Evolutionary conservation across 2,329 filamentous ascomycete genomes (phyloP), one percentile per base, ranked within the genome.

Genomic region (Ascochyta fabae): DNA sequence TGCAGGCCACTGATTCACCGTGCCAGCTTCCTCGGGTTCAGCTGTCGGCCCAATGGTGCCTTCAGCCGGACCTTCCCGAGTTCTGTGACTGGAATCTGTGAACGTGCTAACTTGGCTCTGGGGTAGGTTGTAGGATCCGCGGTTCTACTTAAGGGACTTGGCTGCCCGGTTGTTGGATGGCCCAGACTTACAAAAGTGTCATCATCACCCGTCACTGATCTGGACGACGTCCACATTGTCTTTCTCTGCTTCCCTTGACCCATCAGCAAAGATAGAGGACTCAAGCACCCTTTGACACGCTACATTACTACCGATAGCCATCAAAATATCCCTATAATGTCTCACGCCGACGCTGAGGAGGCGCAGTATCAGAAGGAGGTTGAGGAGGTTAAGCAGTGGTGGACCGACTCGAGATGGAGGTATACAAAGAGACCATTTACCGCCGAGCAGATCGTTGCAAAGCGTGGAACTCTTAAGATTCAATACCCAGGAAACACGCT

Each of bases 361-460:
- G 77, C 89, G 69, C 80, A 88, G 70, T 96, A 89, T 79, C 83
- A 86, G 70, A 84, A 89, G 65, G 95, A 99, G 75, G 92, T 98
- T 57, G 86, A 89, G 69, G 87, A 89, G 65, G 89, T 98, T 66
- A 91, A 97, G 85, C 81, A 89, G 77, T 99, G 95, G 95, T 99
- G 95, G 95, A 84, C 82, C 48, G 91, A 96, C 69, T 86, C 92
- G 53, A 86, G 95, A 83, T 99, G 95, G 95, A 86, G 91, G 75
- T 86, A 91, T 78, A 99, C 95, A 68, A 93, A 90, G 81, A 86
- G 95, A 55, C 88, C 95, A 23, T 99, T 95, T 77, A 96, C 93
- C 4, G 92, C 95, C 29, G 95, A 98, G 83, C 91, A 96, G 80
- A 98, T 99, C 72, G 95, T 96, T 61, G 88, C 91, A 48, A 99